Evolutionary conservation across 257 asterid genomes (phyloP).

Genomic region (Nicotiana knightiana): DNA sequence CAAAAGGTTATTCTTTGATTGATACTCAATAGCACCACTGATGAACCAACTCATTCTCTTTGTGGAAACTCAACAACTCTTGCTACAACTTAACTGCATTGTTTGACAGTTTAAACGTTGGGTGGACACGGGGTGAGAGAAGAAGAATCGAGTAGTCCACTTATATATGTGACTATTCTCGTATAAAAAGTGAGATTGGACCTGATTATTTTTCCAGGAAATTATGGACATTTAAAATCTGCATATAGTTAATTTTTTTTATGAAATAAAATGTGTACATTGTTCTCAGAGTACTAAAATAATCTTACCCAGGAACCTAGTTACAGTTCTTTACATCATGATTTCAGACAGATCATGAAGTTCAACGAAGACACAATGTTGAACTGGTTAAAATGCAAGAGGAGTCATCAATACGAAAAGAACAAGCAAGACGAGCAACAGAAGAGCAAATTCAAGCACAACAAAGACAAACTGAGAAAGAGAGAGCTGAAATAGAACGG

Average conservation of each 20-base stretch:
- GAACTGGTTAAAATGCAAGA: slow-evolving; percentile 95
- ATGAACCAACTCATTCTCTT: background rate
- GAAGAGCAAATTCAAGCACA: slow-evolving; percentile 97
- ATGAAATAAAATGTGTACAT: background rate
- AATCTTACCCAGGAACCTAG: background rate
- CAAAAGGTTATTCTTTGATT: background rate
- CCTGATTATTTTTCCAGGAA: background rate
- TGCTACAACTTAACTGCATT: background rate
- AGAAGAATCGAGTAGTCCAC: background rate
- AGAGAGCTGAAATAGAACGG: slow-evolving; percentile 89
- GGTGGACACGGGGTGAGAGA: background rate
- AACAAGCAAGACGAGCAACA: slow-evolving; percentile 86
- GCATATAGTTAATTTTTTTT: background rate
- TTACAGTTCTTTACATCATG: slow-evolving; percentile 12
- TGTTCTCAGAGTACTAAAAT: slow-evolving; percentile 1
- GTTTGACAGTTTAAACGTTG: background rate
- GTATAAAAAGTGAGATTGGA: background rate
- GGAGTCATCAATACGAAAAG: slow-evolving; percentile 78
- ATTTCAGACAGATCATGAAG: slow-evolving; percentile 84
- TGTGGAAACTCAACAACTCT: background rate
- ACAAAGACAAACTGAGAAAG: slow-evolving; percentile 81
- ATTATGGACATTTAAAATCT: background rate
- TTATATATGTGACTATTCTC: background rate
- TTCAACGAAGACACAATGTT: slow-evolving; percentile 70
- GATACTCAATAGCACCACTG: background rate